Evolutionary conservation across 1,284 basidiomycete genomes (phyloP).

Genomic region (Pyrrhoderma lamaoense): DNA sequence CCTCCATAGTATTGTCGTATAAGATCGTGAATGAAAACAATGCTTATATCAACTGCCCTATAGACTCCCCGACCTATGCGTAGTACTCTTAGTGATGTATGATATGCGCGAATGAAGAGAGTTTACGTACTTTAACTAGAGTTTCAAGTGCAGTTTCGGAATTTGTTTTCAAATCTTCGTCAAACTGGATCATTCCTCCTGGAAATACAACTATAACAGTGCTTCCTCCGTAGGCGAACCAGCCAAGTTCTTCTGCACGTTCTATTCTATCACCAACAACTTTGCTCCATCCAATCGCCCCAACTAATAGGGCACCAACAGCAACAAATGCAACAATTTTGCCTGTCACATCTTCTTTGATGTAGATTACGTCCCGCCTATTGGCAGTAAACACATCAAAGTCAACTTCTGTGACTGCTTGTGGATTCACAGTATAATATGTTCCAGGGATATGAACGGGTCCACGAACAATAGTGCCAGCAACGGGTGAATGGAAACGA

Average conservation of each 20-base stretch:
- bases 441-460: constrained; percentile 46
- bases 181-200: constrained; percentile 49
- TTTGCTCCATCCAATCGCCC: constrained; percentile 43
- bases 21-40: too few relatives aligned
- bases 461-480: constrained; percentile 45
- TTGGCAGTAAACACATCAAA: constrained; percentile 75
- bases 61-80: constrained; percentile 7
- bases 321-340: constrained; percentile 51
- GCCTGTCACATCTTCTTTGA: constrained; percentile 40
- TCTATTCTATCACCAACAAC: constrained; percentile 31
- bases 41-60: constrained; percentile 7
- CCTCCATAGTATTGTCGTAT: too few relatives aligned
- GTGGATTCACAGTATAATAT: constrained; percentile 70
- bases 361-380: constrained; percentile 49
- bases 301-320: constrained; percentile 60
- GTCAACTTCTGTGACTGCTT: constrained; percentile 65
- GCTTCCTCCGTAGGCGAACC: constrained; percentile 63
- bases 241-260: constrained; percentile 54
- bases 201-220: constrained; percentile 66
- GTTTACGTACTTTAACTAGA: constrained; percentile 51
- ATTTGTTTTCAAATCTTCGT: constrained; percentile 58
- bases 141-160: constrained; percentile 62
- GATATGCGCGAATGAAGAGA: too few relatives aligned
- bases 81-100: too few relatives aligned
- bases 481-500: constrained; percentile 75